phyloP scores from a whole-genome alignment of 371 early-diverging fungal species.

The Lichtheimia ramosa region DNA sequence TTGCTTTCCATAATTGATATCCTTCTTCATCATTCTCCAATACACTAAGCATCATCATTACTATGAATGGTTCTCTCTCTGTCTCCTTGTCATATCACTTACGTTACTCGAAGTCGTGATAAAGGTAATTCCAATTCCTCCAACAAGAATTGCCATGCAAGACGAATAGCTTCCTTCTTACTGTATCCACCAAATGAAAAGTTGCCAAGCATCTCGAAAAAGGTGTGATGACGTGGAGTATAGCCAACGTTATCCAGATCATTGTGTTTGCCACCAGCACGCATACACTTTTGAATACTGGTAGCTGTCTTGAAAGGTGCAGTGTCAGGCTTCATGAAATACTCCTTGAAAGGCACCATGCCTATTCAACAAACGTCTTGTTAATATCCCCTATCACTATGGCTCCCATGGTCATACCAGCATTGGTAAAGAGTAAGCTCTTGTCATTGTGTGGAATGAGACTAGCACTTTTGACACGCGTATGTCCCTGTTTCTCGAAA shows the following conservation, averaged over 20 bases:
- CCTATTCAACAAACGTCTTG: slow-evolving; percentile 41
- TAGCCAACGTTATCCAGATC: slow-evolving; percentile 82
- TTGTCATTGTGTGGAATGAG: slow-evolving; percentile 74
- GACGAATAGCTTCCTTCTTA: slow-evolving; percentile 60
- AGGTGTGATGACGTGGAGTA: slow-evolving; percentile 80
- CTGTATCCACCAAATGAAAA: slow-evolving; percentile 76
- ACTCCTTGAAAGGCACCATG: slow-evolving; percentile 80
- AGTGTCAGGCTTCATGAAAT: slow-evolving; percentile 62
- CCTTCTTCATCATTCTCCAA: slow-evolving; percentile 67
- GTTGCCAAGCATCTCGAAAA: slow-evolving; percentile 86
- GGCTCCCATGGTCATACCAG: slow-evolving; percentile 37
- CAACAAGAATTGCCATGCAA: slow-evolving; percentile 75
- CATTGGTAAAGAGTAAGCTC: slow-evolving; percentile 76
- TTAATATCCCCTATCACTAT: not conserved
- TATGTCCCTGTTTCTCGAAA: slow-evolving; percentile 54
- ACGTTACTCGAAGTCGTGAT: slow-evolving; percentile 67
- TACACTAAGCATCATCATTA: slow-evolving; percentile 48
- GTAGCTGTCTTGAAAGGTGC: slow-evolving; percentile 66
- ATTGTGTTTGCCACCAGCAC: slow-evolving; percentile 85
- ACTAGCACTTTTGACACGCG: slow-evolving; percentile 49
- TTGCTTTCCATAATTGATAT: slow-evolving; percentile 64
- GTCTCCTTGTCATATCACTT: slow-evolving; percentile 18
- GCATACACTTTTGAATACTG: slow-evolving; percentile 73
- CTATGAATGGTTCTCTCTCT: not conserved
- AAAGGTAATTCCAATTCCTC: slow-evolving; percentile 62